Percentiles rank a stretch among this genome's conserved stretches.
These are phyloP conservation scores for Bauhinia variegata DNA, from an alignment of 306 rosid genomes.

Conservation along the genomic window DNA sequence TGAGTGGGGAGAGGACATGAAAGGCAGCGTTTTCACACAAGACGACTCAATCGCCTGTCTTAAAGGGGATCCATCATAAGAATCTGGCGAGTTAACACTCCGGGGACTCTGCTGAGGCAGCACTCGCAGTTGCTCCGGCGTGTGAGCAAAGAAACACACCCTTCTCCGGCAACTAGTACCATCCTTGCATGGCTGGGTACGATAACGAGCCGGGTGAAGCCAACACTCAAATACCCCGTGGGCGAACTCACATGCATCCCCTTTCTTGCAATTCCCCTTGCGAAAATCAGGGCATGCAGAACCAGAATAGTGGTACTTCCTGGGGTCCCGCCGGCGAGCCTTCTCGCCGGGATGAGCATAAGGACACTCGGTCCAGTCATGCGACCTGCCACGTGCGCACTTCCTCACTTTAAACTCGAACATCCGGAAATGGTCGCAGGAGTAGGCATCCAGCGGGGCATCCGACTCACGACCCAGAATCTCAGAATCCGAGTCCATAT, in stretches of 20 bases:
- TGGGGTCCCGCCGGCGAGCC: constrained; percentile 94
- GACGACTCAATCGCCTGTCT: constrained; percentile 52
- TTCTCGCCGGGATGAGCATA: constrained; percentile 98
- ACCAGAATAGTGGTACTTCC: constrained; percentile 87
- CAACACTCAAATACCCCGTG: constrained; percentile 98
- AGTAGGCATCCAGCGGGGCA: constrained; percentile 77
- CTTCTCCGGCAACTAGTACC: constrained; percentile 79
- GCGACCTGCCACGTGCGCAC: constrained; percentile 92
- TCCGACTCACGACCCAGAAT: constrained; percentile 52
- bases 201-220: constrained; percentile 95
- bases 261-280: constrained; percentile 79
- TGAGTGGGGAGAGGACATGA: constrained; percentile 52
- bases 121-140: constrained; percentile 84
- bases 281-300: constrained; percentile 94
- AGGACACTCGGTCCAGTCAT: constrained; percentile 99
- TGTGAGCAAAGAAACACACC: constrained; percentile 94
- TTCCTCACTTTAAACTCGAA: constrained; percentile 87
- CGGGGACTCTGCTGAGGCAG: constrained; percentile 69
- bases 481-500: constrained; percentile 63
- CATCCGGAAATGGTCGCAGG: constrained; percentile 92
- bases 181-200: constrained; percentile 96
- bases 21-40: constrained; percentile 44
- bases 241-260: constrained; percentile 84
- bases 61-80: constrained; percentile 74
- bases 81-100: constrained; percentile 52